These are phyloP conservation scores for Diospyros lotus DNA, from an alignment of 148 eudicot genomes.

Conservation along the genomic window DNA sequence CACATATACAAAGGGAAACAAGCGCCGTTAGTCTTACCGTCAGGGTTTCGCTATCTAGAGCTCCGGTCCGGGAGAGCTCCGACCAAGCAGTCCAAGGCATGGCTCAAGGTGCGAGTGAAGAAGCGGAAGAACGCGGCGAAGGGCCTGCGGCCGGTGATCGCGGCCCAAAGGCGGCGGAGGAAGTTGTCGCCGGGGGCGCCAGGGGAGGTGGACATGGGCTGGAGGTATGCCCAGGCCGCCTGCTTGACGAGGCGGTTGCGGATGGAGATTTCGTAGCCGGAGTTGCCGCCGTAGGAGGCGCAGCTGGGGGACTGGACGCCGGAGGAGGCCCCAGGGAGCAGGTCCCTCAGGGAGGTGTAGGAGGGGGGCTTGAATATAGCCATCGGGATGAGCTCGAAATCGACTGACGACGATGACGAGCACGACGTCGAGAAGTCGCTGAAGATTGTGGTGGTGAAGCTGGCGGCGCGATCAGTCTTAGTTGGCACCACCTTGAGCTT, in stretches of 20 bases:
- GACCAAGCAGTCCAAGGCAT: slow-evolving; percentile 37
- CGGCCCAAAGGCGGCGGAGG: slow-evolving; percentile 28
- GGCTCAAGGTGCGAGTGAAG: slow-evolving; percentile 13
- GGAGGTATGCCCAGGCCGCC: slow-evolving; percentile 98
- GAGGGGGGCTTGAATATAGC: slow-evolving; percentile 22
- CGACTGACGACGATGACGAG: slow-evolving; percentile 14
- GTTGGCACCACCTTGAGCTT: slow-evolving; percentile 9
- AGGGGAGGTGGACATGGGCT: slow-evolving; percentile 54
- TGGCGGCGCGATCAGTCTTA: slow-evolving; percentile 5
- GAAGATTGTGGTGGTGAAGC: slow-evolving; percentile 1
- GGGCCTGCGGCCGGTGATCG: slow-evolving; percentile 20
- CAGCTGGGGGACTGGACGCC: slow-evolving; percentile 33
- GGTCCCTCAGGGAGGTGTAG: slow-evolving; percentile 64
- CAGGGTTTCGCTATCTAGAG: slow-evolving; percentile 27
- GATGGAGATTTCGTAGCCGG: slow-evolving; percentile 63
- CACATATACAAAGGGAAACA: too few species aligned
- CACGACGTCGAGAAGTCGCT: not conserved
- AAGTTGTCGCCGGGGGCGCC: slow-evolving; percentile 20
- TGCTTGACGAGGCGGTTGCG: slow-evolving; percentile 84
- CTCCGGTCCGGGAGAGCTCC: slow-evolving; percentile 41
- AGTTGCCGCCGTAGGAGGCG: not conserved
- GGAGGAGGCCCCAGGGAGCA: slow-evolving; percentile 37
- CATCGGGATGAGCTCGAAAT: slow-evolving; percentile 45
- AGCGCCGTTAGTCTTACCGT: not conserved
- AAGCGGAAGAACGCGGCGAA: slow-evolving; percentile 15